Conservation (phyloP, 1,284 basidiomycete species). For the Cutaneotrichosporon cutaneum region DNA sequence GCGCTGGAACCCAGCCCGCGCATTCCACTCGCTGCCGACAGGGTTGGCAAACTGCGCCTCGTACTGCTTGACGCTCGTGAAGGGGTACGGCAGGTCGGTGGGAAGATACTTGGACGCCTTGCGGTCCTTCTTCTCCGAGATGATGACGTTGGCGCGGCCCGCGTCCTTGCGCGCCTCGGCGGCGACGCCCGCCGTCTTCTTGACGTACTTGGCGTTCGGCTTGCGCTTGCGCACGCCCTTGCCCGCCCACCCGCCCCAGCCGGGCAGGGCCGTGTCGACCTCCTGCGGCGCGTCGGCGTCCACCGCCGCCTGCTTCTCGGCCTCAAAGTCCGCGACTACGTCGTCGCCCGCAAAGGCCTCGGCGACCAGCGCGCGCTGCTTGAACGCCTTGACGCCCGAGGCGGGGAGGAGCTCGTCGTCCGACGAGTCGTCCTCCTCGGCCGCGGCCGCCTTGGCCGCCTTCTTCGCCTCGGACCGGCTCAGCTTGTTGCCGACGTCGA, state of each 20-base stretch:
- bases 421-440: slow-evolving; percentile 45
- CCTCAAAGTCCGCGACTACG: slow-evolving; percentile 78
- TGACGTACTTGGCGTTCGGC: slow-evolving; percentile 61
- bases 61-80: slow-evolving; percentile 85
- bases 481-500: slow-evolving; percentile 49
- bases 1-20: slow-evolving; percentile 78
- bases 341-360: slow-evolving; percentile 95
- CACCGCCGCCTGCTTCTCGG: slow-evolving; percentile 74
- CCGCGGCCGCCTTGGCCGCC: slow-evolving; percentile 16
- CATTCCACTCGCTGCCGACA: slow-evolving; percentile 91
- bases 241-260: slow-evolving; percentile 96
- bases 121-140: slow-evolving; percentile 90
- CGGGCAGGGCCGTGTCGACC: slow-evolving; percentile 86
- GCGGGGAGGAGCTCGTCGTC: slow-evolving; percentile 50
- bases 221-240: slow-evolving; percentile 59
- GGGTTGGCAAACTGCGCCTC: slow-evolving; percentile 77
- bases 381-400: slow-evolving; percentile 42
- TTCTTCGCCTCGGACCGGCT: neutral
- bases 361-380: slow-evolving; percentile 79
- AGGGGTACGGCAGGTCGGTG: slow-evolving; percentile 89
- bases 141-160: slow-evolving; percentile 81
- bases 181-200: slow-evolving; percentile 76
- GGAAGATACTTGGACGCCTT: slow-evolving; percentile 85
- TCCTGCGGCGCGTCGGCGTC: slow-evolving; percentile 79
- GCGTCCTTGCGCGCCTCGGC: slow-evolving; percentile 77